Evolutionary conservation across 2,329 filamentous ascomycete species (phyloP).

Genomic region (Fusarium brachygibbosum): DNA sequence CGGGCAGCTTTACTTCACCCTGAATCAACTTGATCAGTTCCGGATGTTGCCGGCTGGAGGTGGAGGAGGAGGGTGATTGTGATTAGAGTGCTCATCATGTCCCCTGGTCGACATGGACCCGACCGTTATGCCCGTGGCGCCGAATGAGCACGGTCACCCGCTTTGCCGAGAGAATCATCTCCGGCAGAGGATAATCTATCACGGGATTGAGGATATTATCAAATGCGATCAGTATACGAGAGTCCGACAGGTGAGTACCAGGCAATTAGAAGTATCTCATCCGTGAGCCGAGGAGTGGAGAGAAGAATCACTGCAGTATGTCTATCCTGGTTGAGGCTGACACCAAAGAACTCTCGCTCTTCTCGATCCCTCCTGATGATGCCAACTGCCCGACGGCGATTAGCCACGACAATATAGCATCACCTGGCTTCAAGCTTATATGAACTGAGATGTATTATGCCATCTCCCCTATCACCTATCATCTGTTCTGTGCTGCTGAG

Average conservation of each 20-base stretch:
- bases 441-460: background rate
- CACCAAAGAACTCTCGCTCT: conserved; percentile 47
- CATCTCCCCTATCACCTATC: background rate
- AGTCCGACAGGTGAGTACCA: conserved; percentile 54
- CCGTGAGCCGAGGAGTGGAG: conserved; percentile 52
- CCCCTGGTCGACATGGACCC: conserved; percentile 56
- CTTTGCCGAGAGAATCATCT: conserved; percentile 52
- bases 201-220: conserved; percentile 41
- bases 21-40: conserved; percentile 43
- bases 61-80: conserved; percentile 44
- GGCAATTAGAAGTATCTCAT: conserved; percentile 51
- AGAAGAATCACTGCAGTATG: conserved; percentile 51
- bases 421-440: background rate
- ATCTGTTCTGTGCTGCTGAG: background rate
- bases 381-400: background rate
- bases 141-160: conserved; percentile 55
- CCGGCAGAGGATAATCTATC: conserved; percentile 43
- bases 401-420: background rate
- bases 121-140: conserved; percentile 52
- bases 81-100: conserved; percentile 56
- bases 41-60: conserved; percentile 52
- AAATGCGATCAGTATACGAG: conserved; percentile 55
- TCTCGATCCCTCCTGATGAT: conserved; percentile 8
- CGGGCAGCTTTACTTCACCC: too few relatives aligned
- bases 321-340: conserved; percentile 49